Evolutionary conservation across 2,329 filamentous ascomycete species (phyloP), one percentile per base, ranked within the genome.

Genomic region (Ophiostoma fasciatum): DNA sequence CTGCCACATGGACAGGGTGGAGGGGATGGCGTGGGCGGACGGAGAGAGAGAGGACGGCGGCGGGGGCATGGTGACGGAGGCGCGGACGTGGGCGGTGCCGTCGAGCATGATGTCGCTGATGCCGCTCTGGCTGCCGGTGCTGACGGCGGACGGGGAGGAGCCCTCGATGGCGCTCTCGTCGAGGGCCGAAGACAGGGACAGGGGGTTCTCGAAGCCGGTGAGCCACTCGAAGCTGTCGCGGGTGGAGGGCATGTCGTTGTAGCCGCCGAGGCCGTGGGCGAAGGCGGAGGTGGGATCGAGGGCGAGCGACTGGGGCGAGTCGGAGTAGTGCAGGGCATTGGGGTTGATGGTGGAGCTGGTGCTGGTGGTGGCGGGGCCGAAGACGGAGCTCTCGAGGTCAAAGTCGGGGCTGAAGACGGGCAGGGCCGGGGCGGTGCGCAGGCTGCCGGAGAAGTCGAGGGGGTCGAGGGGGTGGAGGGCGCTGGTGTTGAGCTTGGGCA

Each of bases 71-170:
- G 68, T 63, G 28, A 69, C 25, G 0, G 42, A 15, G 10, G 8
- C 31, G 21, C 30, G 31, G 15, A 42, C 65, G 45, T 78, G 74
- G 54, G 77, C 79, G 26, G 73, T 74, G 41, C 82, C 83, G 56
- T 94, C 85, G 39, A 90, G 66, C 78, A 94, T 85, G 41, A 85
- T 75, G 53, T 96, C 90, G 57, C 83, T 92, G 55, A 87, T 82
- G 34, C 79, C 82, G 54, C 82, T 88, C 51, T 92, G 87, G 58
- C 87, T 96, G 40, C 82, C 83, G 29, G 83, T 93, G 61, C 88
- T 96, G 55, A 96, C 88, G 31, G 85, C 85, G 8, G 90, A 96
- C 13, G 90, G 90, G 12, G 90, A 96, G 10, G 90, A 96, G 40
- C 82, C 85, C 49, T 94, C 88, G 36, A 94, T 72, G 20, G 82